A percentile compares a stretch with the other conserved stretches of the same genome.
Conservation (phyloP, 768 basidiomycete species). For the Omphalotus guepiniiformis region DNA sequence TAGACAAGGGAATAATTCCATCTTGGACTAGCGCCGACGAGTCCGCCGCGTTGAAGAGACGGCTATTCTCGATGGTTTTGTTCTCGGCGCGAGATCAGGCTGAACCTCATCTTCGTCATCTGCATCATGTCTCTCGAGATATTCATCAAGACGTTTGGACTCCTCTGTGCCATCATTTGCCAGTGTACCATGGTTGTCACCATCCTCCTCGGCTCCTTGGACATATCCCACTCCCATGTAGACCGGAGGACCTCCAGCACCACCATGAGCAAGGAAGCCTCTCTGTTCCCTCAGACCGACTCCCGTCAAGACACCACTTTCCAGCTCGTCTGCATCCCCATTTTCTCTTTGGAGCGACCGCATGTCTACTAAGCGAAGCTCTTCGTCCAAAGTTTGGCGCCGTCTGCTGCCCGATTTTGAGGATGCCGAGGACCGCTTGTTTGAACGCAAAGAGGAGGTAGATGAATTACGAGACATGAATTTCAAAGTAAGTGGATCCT, state of each 20-base stretch:
- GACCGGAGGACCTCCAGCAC: constrained; percentile 66
- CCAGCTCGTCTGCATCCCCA: constrained; percentile 29
- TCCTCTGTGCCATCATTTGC: no score
- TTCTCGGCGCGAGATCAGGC: no score
- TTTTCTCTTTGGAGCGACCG: background rate
- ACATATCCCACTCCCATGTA: constrained; percentile 70
- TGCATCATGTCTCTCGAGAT: no score
- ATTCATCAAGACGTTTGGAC: no score
- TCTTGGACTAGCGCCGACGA: constrained; percentile 26
- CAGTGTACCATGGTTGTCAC: no score
- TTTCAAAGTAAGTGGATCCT: constrained; percentile 32
- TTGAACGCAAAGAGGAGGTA: constrained; percentile 1
- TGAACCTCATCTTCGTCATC: no score
- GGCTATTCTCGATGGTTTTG: no score
- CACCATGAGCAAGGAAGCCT: constrained; percentile 73
- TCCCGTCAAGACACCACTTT: constrained; percentile 48
- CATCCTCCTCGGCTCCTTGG: constrained; percentile 36
- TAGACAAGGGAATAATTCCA: no score
- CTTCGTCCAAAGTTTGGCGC: constrained; percentile 65
- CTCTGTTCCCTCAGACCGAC: constrained; percentile 51
- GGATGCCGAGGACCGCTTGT: background rate
- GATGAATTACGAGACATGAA: constrained; percentile 18
- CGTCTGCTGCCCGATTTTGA: constrained; percentile 11
- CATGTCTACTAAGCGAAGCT: constrained; percentile 44
- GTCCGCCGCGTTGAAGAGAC: no score